Evolutionary conservation across 805 yeast genomes (phyloP).

Genomic region (Candida rishiriensis): DNA sequence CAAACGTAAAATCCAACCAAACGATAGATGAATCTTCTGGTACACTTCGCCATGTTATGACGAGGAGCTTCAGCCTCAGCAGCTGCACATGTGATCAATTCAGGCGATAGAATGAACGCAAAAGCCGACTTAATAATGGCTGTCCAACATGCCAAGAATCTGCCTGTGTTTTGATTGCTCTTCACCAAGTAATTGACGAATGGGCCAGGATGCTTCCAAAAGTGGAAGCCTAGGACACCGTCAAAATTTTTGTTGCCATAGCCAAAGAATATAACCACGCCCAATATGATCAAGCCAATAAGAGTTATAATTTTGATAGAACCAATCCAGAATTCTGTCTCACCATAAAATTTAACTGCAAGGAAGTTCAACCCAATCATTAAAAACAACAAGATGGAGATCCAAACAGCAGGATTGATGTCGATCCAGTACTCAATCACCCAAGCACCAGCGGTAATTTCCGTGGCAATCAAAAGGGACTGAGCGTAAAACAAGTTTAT

Average conservation of each 20-base stretch:
- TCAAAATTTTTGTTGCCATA: slow-evolving; percentile 49
- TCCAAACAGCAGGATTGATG: slow-evolving; percentile 53
- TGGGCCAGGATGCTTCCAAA: slow-evolving; percentile 28
- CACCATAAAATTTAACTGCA: slow-evolving; percentile 38
- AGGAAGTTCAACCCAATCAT: slow-evolving; percentile 42
- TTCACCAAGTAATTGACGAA: slow-evolving; percentile 41
- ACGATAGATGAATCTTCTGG: slow-evolving; percentile 10
- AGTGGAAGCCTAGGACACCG: slow-evolving; percentile 45
- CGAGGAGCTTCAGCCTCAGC: slow-evolving; percentile 9
- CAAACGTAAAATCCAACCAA: slow-evolving; percentile 10
- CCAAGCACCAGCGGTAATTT: slow-evolving; percentile 58
- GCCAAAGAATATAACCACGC: slow-evolving; percentile 55
- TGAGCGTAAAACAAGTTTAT: slow-evolving; percentile 33
- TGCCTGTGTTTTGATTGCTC: slow-evolving; percentile 45
- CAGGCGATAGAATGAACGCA: slow-evolving; percentile 31
- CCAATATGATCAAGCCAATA: slow-evolving; percentile 52
- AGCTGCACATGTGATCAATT: slow-evolving; percentile 10
- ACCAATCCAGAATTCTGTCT: slow-evolving; percentile 63
- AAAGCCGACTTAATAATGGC: slow-evolving; percentile 1
- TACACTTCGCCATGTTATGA: slow-evolving; percentile 8
- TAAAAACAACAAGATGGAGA: slow-evolving; percentile 45
- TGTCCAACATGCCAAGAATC: slow-evolving; percentile 21
- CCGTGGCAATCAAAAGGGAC: slow-evolving; percentile 36
- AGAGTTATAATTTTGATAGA: slow-evolving; percentile 62
- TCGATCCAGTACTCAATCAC: slow-evolving; percentile 54